Conservation (phyloP, 306 rosid species). For the Gleditsia sinensis region DNA sequence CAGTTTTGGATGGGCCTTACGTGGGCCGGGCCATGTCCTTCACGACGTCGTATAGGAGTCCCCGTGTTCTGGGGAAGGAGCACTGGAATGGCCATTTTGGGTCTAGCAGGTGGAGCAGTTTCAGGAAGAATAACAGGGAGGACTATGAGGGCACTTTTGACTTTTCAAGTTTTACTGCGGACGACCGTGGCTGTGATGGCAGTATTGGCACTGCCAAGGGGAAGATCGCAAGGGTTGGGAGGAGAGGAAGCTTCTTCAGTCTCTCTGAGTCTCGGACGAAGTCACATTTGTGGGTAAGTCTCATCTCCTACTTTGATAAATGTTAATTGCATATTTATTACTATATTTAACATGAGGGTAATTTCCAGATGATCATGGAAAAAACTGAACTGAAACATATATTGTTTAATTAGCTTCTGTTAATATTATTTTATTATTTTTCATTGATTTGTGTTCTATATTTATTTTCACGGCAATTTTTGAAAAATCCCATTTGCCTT, state of each 20-base stretch:
- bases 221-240: conserved; percentile 45
- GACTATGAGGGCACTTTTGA: conserved; percentile 50
- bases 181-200: background rate
- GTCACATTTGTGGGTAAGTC: conserved; percentile 69
- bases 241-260: conserved; percentile 41
- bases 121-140: conserved; percentile 56
- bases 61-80: conserved; percentile 13
- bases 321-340: background rate
- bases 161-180: conserved; percentile 24
- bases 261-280: conserved; percentile 42
- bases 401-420: background rate
- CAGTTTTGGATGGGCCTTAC: conserved; percentile 73
- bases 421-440: too few species aligned
- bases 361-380: too few species aligned
- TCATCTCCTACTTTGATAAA: background rate
- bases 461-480: background rate
- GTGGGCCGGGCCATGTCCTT: conserved; percentile 67
- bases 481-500: background rate
- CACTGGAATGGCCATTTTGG: conserved; percentile 50
- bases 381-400: too few species aligned
- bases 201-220: conserved; percentile 25
- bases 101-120: conserved; percentile 69
- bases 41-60: conserved; percentile 52
- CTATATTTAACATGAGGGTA: too few species aligned
- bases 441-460: background rate